Conservation (phyloP, 2,329 filamentous ascomycete species). For the Trichoderma atroviride region DNA sequence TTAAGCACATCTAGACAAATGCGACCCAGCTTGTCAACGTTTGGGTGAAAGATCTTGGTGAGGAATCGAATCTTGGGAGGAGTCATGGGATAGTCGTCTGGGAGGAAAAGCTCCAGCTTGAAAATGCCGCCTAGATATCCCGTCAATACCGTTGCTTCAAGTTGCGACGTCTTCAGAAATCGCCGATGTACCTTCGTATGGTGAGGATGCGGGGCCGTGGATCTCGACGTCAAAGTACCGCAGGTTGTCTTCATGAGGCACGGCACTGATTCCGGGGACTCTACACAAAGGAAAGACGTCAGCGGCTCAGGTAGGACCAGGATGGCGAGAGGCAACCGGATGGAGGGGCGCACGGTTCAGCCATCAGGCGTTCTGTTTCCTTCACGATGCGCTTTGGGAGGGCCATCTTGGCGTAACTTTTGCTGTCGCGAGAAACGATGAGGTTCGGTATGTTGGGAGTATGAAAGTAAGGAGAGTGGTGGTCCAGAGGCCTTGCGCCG, state of each 20-base stretch:
- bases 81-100: slow-evolving; percentile 99
- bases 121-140: slow-evolving; percentile 70
- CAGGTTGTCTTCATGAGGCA: slow-evolving; percentile 95
- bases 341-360: slow-evolving; percentile 74
- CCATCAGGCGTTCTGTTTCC: slow-evolving; percentile 96
- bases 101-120: slow-evolving; percentile 95
- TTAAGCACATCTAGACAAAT: slow-evolving; percentile 98
- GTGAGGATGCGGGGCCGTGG: slow-evolving; percentile 86
- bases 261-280: slow-evolving; percentile 92
- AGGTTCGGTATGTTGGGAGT: not conserved
- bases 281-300: slow-evolving; percentile 49
- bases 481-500: not conserved
- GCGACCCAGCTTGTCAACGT: slow-evolving; percentile 95
- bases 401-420: slow-evolving; percentile 54
- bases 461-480: not conserved
- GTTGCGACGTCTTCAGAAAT: not conserved
- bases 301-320: slow-evolving; percentile 23
- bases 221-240: slow-evolving; percentile 98
- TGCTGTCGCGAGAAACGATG: not conserved
- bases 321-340: slow-evolving; percentile 25
- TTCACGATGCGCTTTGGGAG: slow-evolving; percentile 97
- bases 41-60: slow-evolving; percentile 99
- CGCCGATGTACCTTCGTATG: slow-evolving; percentile 77
- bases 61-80: slow-evolving; percentile 98
- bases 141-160: slow-evolving; percentile 3